Evolutionary conservation across 306 rosid species (phyloP).

Genomic region (Mimosa pudica): DNA sequence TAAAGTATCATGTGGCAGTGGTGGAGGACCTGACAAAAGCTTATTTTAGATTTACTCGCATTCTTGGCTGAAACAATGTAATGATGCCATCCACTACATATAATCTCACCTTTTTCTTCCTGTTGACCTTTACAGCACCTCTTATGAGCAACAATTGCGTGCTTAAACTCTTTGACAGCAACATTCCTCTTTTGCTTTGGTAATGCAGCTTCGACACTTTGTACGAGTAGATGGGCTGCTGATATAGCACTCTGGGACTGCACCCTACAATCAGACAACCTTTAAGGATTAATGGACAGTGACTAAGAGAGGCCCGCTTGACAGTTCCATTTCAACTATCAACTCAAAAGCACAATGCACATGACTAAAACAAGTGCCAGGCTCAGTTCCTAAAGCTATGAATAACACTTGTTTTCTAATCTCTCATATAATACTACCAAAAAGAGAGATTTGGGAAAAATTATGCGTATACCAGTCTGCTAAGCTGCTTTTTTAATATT

Average conservation of each 20-base stretch:
- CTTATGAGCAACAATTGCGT: conserved; percentile 77
- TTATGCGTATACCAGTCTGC: not conserved
- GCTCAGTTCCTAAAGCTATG: conserved; percentile 14
- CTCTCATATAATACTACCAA: not conserved
- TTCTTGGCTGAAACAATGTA: conserved; percentile 5
- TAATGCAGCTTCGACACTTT: conserved; percentile 64
- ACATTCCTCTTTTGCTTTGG: conserved; percentile 80
- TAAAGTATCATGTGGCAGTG: conserved; percentile 73
- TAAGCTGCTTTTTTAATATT: not conserved
- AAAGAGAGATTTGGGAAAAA: not conserved
- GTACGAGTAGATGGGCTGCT: conserved; percentile 66
- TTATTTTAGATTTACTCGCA: conserved; percentile 23
- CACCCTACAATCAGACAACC: conserved; percentile 52
- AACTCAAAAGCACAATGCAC: conserved; percentile 10
- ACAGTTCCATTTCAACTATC: conserved; percentile 4
- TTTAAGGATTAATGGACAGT: conserved; percentile 20
- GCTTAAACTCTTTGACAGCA: conserved; percentile 72
- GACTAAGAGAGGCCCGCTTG: conserved; percentile 2
- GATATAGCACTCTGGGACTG: conserved; percentile 66
- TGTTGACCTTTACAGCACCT: conserved; percentile 61
- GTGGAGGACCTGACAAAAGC: conserved; percentile 51
- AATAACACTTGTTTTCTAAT: conserved; percentile 8
- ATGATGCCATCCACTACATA: conserved; percentile 1
- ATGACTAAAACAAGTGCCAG: too few species aligned
- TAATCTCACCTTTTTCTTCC: conserved; percentile 55